phyloP scores from a whole-genome alignment of 1,139 yeast species.

The Debaryomyces psychrophilus region DNA sequence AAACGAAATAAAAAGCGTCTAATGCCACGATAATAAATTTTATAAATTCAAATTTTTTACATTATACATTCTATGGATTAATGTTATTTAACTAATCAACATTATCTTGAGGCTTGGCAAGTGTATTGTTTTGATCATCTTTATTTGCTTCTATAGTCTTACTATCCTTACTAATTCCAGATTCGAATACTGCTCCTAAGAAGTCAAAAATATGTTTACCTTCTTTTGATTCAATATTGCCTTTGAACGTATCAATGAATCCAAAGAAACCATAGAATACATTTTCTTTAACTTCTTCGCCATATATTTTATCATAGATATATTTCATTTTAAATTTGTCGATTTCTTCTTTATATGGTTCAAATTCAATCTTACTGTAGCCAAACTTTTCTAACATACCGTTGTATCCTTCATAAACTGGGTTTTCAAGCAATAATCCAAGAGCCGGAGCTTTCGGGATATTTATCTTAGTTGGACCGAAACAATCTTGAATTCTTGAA shows the following conservation, averaged over 20 bases:
- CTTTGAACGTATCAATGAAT: conserved; percentile 76
- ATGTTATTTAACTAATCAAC: conserved; percentile 15
- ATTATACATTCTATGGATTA: background rate
- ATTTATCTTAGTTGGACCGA: conserved; percentile 71
- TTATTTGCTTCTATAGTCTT: conserved; percentile 8
- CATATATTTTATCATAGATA: conserved; percentile 90
- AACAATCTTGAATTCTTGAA: conserved; percentile 76
- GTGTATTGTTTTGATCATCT: conserved; percentile 1
- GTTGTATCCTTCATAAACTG: conserved; percentile 89
- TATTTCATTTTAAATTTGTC: conserved; percentile 83
- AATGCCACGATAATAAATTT: background rate
- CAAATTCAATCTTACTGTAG: conserved; percentile 74
- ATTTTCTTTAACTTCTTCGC: conserved; percentile 85
- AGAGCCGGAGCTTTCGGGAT: conserved; percentile 98
- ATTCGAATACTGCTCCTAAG: conserved; percentile 58
- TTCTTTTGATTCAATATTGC: conserved; percentile 27
- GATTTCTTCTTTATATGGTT: conserved; percentile 69
- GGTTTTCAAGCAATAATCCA: conserved; percentile 86
- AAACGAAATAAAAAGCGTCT: background rate
- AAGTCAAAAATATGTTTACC: conserved; percentile 68
- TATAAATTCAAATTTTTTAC: background rate
- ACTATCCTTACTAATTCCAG: conserved; percentile 25
- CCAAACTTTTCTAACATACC: conserved; percentile 72
- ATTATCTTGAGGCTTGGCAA: conserved; percentile 18
- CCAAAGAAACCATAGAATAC: conserved; percentile 88